Conservation (phyloP, 2,329 filamentous ascomycete genomes). For the Ophidiomyces ophidiicola region DNA sequence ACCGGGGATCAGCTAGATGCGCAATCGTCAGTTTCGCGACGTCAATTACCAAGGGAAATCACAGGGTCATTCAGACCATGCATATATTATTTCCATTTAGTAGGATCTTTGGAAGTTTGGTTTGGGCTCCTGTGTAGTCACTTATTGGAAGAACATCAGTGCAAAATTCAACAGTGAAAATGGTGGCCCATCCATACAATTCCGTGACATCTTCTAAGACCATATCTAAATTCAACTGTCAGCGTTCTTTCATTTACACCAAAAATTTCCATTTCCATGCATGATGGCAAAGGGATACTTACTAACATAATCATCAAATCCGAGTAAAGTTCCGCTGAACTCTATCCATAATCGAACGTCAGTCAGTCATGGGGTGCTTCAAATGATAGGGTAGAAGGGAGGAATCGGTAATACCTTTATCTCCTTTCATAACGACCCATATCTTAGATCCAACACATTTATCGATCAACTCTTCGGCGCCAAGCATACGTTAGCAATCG, state of each 20-base stretch:
- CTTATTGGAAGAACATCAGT: conserved; percentile 38
- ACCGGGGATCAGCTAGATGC: conserved; percentile 57
- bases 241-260: conserved; percentile 16
- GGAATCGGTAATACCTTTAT: conserved; percentile 58
- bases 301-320: conserved; percentile 99
- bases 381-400: neutral
- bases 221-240: conserved; percentile 57
- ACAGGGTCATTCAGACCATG: conserved; percentile 56
- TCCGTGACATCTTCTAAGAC: conserved; percentile 95
- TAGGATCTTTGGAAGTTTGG: conserved; percentile 84
- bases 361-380: conserved; percentile 1
- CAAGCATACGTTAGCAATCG: neutral
- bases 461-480: conserved; percentile 75
- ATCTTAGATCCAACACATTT: conserved; percentile 96
- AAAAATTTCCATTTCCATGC: no score
- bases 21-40: conserved; percentile 7
- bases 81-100: conserved; percentile 98
- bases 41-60: conserved; percentile 7
- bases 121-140: conserved; percentile 79
- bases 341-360: conserved; percentile 44
- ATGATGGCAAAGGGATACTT: conserved; percentile 47
- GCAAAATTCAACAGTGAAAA: conserved; percentile 1
- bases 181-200: conserved; percentile 50
- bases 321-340: conserved; percentile 85
- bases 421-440: conserved; percentile 98